Conservation (phyloP, 352 stramenopile species). For the Phytophthora foliorum region DNA sequence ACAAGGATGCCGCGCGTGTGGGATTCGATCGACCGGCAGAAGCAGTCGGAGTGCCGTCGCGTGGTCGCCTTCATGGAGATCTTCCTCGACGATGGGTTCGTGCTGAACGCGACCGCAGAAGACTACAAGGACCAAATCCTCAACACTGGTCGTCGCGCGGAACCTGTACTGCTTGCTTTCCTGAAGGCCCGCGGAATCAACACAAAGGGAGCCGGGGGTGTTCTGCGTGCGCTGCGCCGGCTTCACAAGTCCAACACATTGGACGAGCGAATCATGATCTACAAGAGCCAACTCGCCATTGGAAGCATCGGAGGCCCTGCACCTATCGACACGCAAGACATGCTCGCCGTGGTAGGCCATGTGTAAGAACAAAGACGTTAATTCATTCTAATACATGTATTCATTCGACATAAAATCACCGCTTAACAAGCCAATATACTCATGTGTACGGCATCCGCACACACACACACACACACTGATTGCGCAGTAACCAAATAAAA, state of each 20-base stretch:
- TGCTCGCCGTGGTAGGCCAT: neutral
- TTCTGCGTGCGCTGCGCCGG: neutral
- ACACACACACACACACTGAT: too few species aligned
- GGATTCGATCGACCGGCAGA: neutral
- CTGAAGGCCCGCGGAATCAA: neutral
- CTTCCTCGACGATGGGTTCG: slow-evolving; percentile 20
- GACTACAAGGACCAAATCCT: slow-evolving; percentile 22
- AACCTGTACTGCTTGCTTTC: neutral
- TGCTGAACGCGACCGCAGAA: neutral
- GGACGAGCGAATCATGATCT: slow-evolving; percentile 10
- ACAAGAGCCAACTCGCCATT: slow-evolving; percentile 13
- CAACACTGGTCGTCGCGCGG: neutral
- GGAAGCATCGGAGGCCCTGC: slow-evolving; percentile 4
- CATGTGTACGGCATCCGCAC: too few species aligned
- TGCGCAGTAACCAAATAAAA: too few species aligned
- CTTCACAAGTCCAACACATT: neutral
- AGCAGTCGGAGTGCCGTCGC: slow-evolving; percentile 27
- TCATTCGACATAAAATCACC: too few species aligned
- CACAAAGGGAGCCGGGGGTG: neutral
- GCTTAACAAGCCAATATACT: too few species aligned
- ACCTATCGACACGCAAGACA: slow-evolving; percentile 12
- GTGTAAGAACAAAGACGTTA: too few species aligned
- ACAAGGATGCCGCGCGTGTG: slow-evolving; percentile 2
- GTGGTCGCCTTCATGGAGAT: slow-evolving; percentile 36
- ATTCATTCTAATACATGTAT: too few species aligned